These are phyloP conservation scores for Colletotrichum liriopes DNA, from an alignment of 2,329 filamentous ascomycete species.

Conservation along the genomic window DNA sequence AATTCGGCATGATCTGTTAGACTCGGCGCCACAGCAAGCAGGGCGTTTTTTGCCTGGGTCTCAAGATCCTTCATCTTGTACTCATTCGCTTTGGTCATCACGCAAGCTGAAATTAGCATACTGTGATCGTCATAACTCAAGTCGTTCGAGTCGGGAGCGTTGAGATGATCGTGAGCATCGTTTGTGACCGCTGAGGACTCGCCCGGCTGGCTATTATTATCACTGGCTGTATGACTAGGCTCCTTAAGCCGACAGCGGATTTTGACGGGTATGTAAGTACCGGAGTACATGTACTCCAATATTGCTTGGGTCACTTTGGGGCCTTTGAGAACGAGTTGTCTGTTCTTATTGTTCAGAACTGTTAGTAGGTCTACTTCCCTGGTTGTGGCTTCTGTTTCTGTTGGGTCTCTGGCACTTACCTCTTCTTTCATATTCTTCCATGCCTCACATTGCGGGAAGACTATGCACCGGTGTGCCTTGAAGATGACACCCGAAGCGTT, in stretches of 20 bases:
- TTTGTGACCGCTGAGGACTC: background rate
- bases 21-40: background rate
- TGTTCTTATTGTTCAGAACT: background rate
- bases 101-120: background rate
- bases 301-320: background rate
- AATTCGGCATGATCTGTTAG: slow-evolving; percentile 3
- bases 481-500: background rate
- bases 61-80: background rate
- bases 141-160: background rate
- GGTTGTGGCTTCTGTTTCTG: background rate
- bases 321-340: background rate
- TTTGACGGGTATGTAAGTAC: background rate
- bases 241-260: background rate
- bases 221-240: background rate
- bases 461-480: background rate
- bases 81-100: background rate
- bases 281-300: slow-evolving; percentile 3
- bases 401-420: background rate
- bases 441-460: background rate
- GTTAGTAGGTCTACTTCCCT: background rate
- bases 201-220: background rate
- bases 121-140: background rate
- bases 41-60: background rate
- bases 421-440: background rate
- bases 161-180: background rate